Conservation (phyloP, 2,329 filamentous ascomycete genomes). For the Karstenula rhodostoma region DNA sequence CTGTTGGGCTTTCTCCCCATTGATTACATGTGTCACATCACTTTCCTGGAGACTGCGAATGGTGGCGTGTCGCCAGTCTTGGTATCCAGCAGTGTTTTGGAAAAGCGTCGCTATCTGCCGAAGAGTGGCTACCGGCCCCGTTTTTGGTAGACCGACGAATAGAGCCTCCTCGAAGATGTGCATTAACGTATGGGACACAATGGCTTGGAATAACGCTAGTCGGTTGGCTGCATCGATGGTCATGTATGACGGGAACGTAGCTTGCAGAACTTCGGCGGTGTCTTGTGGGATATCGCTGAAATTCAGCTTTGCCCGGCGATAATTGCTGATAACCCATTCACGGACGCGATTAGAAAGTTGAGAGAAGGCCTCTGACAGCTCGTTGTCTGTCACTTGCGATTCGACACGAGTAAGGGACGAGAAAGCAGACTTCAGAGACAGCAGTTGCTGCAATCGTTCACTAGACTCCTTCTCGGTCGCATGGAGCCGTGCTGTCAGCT, state of each 20-base stretch:
- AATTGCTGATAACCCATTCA: conserved; percentile 78
- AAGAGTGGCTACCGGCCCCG: conserved; percentile 28
- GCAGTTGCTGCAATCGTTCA: conserved; percentile 65
- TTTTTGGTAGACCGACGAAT: conserved; percentile 36
- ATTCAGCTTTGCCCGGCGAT: conserved; percentile 66
- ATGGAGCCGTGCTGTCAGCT: conserved; percentile 40
- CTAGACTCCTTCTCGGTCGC: conserved; percentile 64
- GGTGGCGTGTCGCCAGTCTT: conserved; percentile 42
- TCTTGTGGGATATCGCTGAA: conserved; percentile 27
- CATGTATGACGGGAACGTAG: conserved; percentile 28
- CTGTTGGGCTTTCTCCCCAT: conserved; percentile 21
- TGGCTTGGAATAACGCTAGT: conserved; percentile 44
- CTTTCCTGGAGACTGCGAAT: conserved; percentile 36
- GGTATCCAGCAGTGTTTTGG: conserved; percentile 27
- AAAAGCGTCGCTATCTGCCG: conserved; percentile 29
- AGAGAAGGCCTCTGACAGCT: conserved; percentile 68
- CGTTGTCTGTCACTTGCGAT: conserved; percentile 70
- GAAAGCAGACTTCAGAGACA: conserved; percentile 75
- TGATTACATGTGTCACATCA: conserved; percentile 16
- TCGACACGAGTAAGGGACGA: conserved; percentile 70
- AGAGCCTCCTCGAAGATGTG: conserved; percentile 38
- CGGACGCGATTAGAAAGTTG: conserved; percentile 72
- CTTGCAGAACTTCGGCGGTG: conserved; percentile 25
- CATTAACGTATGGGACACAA: conserved; percentile 38
- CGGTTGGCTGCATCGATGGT: conserved; percentile 29